These are phyloP conservation scores for Camillea tinctor DNA, from an alignment of 2,329 filamentous ascomycete genomes.

Conservation along the genomic window DNA sequence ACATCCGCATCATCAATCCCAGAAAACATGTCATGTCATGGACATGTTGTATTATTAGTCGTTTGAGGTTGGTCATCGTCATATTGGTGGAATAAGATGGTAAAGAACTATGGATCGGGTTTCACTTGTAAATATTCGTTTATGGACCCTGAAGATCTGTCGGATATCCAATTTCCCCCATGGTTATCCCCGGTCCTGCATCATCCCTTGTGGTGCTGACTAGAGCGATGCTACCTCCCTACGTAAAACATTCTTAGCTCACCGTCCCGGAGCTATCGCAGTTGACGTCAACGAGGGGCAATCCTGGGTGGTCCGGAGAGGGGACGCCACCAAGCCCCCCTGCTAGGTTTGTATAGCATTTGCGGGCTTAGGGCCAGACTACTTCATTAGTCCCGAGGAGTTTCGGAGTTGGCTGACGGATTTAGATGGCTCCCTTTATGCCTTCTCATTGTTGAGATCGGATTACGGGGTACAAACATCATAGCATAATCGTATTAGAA, in stretches of 20 bases:
- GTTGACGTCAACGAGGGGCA: conserved; percentile 10
- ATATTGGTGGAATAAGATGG: background rate
- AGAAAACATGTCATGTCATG: background rate
- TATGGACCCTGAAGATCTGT: background rate
- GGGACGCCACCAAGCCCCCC: conserved; percentile 1
- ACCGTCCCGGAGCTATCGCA: conserved; percentile 8
- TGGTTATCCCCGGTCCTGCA: background rate
- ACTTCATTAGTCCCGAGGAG: background rate
- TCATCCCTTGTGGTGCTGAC: no score
- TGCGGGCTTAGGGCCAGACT: background rate
- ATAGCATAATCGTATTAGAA: background rate
- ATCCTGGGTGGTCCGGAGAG: background rate
- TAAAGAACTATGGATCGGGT: no score
- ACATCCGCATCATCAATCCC: background rate
- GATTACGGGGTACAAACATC: background rate
- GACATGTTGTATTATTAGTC: background rate
- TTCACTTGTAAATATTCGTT: background rate
- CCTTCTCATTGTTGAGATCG: background rate
- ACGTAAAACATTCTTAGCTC: background rate
- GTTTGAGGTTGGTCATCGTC: background rate
- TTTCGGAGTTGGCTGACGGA: background rate
- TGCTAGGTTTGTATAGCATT: background rate
- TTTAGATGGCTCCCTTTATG: background rate
- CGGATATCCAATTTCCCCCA: background rate
- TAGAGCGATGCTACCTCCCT: background rate